Base-by-base conservation (phyloP, 2,329 filamentous ascomycete genomes). In the Phialophora macrospora region DNA sequence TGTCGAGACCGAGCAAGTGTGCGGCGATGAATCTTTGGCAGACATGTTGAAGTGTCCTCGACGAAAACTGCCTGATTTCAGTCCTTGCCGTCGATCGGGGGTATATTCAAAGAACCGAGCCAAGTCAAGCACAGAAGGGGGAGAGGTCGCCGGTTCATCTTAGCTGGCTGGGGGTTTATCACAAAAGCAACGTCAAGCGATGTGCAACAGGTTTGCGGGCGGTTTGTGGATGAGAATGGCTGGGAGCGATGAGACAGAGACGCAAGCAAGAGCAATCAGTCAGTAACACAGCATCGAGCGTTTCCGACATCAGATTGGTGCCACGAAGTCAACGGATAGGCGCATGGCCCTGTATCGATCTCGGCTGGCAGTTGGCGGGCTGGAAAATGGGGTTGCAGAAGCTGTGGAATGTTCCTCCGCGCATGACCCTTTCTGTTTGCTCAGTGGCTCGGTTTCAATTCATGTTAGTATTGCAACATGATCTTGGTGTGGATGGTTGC, bases 331-430 rank as follows among this genome's bases (percentile, higher is more conserved):
- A 34, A 41, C 30, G 55, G 55, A 44, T 48, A 55, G 59, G 48
- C 20, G 58, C 58, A 62, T 66, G 55, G 28, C 26, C 63, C 46
- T 54, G 14, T 55, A 30, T 58, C 48, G 54, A 58, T 62, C 44
- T 62, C 59, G 59, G 58, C 63, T 66, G 63, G 55, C 59, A 66
- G 54, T 48, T 63, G 44, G 55, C 46, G 54, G 55, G 38, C 24
- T 44, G 46, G 51, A 41, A 22, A 28, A 28, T 24, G 48, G 49
- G 54, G 46, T 58, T 55, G 63, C 54, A 55, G 49, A 58, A 54
- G 54, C 30, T 59, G 63, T 62, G 41, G 54, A 56, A 56, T 38
- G n/a, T 57, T 57, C 54, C 44, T 63, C 22, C 52, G 22, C 34
- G 52, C 52, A 55, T 9, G 52, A 34, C 2, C 24, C 30, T 57